Conservation (phyloP, 345 rosid genomes). For the Kernera saxatilis region DNA sequence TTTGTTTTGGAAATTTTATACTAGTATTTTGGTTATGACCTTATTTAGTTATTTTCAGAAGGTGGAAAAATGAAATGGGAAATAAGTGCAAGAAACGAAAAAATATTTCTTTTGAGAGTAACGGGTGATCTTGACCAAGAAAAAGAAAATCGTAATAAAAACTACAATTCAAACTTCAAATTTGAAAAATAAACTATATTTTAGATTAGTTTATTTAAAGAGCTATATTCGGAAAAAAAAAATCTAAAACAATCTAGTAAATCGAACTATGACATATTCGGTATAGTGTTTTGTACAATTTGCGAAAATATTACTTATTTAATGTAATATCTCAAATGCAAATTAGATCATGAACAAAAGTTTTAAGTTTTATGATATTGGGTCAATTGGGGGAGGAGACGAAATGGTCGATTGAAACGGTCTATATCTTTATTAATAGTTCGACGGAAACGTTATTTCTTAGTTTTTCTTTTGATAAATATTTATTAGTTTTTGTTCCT, state of each 20-base stretch:
- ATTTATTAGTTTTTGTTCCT: no score
- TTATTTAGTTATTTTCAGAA: not conserved
- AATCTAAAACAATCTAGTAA: no score
- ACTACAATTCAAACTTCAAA: not conserved
- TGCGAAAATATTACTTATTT: not conserved
- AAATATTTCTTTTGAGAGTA: not conserved
- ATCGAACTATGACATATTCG: not conserved
- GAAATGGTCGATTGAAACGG: not conserved
- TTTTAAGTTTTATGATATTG: not conserved
- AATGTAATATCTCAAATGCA: not conserved
- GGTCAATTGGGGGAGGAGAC: not conserved
- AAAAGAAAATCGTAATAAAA: not conserved
- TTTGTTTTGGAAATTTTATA: not conserved
- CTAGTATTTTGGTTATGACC: not conserved
- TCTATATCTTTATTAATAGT: not conserved
- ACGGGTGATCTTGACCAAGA: conserved; percentile 6
- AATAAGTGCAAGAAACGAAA: not conserved
- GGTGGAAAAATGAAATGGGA: not conserved
- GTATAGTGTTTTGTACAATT: not conserved
- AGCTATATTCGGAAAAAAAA: not conserved
- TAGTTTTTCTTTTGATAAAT: no score
- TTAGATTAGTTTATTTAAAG: not conserved
- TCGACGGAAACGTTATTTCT: not conserved
- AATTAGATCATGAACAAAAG: not conserved
- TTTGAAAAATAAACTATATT: not conserved